Evolutionary conservation across 1,139 yeast genomes (phyloP), one percentile per base, ranked within the genome.

Genomic region (Kodamaea sp.): DNA sequence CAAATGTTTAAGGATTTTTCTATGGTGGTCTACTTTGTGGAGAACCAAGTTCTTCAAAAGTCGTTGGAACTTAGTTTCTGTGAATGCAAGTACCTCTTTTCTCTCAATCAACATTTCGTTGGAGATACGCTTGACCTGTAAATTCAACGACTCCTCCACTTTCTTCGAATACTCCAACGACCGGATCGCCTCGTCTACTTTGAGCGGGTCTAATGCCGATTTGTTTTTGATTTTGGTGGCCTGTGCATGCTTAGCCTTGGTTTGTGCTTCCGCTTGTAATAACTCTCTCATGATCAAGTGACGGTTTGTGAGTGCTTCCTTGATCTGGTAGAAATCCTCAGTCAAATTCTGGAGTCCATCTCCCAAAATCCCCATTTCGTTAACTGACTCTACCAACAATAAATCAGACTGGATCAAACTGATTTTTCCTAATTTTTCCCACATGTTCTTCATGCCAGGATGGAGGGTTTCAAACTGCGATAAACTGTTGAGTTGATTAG

Each of bases 251-350:
- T 80, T 85, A 18, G 78, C 61, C 47, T 76, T 78, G 2, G 96
- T 79, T 41, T 73, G 78, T 5, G 80, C 76, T 53, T 90, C 95
- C 1, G 97, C 94, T 50, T 79, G 85, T 16, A 78, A 55, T 34
- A 88, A 67, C 47, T 94, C 98, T 37, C 97, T 73, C 96, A 92
- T 92, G 29, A 92, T 64, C 37, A 92, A 68, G 59, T 94, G 96
- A 38, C 98, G 73, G 59, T 90, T 90, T 0, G 98, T 94, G 38
- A 92, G 66, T 0, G 96, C 85, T 59, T 92, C 98, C 58, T 92
- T 94, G 35, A 90, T 85, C 42, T 84, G 83, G 57, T 84, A 92
- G 16, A 92, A 82, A 49, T 90, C 97, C 40, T 78, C 75, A 5
- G 80, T 66, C 23, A 88, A 63, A 50, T 76, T 67, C 40, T 70